A percentile compares a stretch with the other conserved stretches of the same genome.
These are phyloP conservation scores for Acacia pycnantha DNA, from an alignment of 331 rosid species.

Conservation along the genomic window DNA sequence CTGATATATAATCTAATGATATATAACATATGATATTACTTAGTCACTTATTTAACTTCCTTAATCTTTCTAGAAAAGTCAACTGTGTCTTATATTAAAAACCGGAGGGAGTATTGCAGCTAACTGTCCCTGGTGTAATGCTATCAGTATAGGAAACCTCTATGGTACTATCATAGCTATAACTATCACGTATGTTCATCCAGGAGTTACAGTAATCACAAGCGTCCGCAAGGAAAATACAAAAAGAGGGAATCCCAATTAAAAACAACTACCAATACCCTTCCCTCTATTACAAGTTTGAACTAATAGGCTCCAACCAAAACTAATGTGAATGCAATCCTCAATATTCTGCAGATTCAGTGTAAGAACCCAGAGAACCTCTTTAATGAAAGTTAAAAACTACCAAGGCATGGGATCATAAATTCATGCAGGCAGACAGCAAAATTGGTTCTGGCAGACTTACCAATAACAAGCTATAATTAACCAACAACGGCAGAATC, in stretches of 20 bases:
- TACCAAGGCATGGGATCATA: neutral
- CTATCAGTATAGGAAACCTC: neutral
- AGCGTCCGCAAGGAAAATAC: neutral
- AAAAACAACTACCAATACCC: slow-evolving; percentile 16
- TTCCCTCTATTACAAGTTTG: slow-evolving; percentile 12
- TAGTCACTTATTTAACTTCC: no score
- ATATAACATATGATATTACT: no score
- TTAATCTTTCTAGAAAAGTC: no score
- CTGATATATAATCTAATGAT: no score
- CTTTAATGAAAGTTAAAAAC: neutral
- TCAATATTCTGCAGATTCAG: neutral
- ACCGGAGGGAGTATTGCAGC: neutral
- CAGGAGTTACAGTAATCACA: neutral
- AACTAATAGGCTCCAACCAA: slow-evolving; percentile 24
- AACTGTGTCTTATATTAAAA: no score
- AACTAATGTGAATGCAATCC: slow-evolving; percentile 7
- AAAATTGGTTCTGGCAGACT: neutral
- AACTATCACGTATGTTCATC: slow-evolving; percentile 14
- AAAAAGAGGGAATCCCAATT: neutral
- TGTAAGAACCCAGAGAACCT: slow-evolving; percentile 9
- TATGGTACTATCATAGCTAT: neutral
- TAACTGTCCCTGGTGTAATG: neutral
- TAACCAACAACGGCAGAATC: slow-evolving; percentile 54
- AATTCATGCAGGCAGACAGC: slow-evolving; percentile 10
- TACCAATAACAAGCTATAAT: slow-evolving; percentile 3